phyloP scores from a whole-genome alignment of 2,329 filamentous ascomycete genomes.

The Pseudogymnoascus sp. region DNA sequence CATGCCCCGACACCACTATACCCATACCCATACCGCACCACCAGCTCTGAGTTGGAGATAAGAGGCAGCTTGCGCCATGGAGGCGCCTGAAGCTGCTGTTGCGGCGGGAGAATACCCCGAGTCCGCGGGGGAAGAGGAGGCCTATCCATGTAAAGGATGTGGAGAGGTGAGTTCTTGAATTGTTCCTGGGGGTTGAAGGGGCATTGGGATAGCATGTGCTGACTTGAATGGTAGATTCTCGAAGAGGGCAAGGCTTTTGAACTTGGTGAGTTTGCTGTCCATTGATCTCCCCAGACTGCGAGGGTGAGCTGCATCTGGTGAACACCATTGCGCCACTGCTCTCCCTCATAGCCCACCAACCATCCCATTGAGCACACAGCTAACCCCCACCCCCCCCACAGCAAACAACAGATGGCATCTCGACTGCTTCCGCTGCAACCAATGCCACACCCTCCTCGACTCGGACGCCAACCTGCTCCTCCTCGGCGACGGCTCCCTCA shows the following conservation, averaged over 20 bases:
- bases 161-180: slow-evolving; percentile 58
- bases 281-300: not conserved
- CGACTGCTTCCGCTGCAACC: slow-evolving; percentile 97
- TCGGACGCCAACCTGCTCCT: slow-evolving; percentile 96
- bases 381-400: slow-evolving; percentile 30
- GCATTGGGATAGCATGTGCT: slow-evolving; percentile 15
- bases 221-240: slow-evolving; percentile 58
- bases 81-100: not conserved
- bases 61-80: not conserved
- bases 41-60: not conserved
- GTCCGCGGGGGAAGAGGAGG: slow-evolving; percentile 54
- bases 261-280: slow-evolving; percentile 55
- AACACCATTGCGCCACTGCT: not conserved
- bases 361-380: not conserved
- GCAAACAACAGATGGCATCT: slow-evolving; percentile 98
- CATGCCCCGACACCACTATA: not conserved
- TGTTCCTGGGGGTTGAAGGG: not conserved
- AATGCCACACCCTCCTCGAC: slow-evolving; percentile 89
- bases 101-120: slow-evolving; percentile 44
- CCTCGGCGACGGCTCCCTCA: slow-evolving; percentile 92
- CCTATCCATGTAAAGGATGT: slow-evolving; percentile 85
- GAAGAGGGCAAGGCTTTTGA: slow-evolving; percentile 99
- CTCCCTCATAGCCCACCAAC: not conserved
- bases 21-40: not conserved
- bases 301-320: not conserved